Evolutionary conservation across 208 protist genomes (phyloP), one percentile per base, ranked within the genome.

Genomic region (Trypanosoma boissoni): DNA sequence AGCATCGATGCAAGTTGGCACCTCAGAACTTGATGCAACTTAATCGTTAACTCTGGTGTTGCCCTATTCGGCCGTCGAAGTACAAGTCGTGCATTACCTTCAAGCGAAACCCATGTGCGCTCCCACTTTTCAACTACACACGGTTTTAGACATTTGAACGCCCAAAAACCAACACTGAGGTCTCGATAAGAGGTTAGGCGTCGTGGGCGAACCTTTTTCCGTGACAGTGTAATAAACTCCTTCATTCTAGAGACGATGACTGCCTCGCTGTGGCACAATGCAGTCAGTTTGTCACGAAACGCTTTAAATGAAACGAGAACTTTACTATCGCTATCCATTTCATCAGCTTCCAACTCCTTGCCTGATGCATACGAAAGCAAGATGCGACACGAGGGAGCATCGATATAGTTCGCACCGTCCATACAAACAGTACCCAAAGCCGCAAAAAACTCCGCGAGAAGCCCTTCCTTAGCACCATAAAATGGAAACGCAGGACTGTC

Each of bases 91-190:
- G 39, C 29, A 48, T 64, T 18, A 4, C 26, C 41, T 20, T 61
- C 41, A 8, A 80, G 55, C 32, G 48, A 51, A 16, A 75, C 68
- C 84, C 84, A 91, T 48, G 63, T 66, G 10, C 78, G 84, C 31
- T 67, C 56, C 84, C 84, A 91, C 12, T 41, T 63, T 27, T 50
- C 61, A 5, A 68, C 34, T 16, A 83, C 73, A 18, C 69, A 57
- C 0, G 84, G 84, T 9, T 65, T 63, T 10, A 88, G 28, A 43
- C 72, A 80, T 10, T 71, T 66, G 58, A 84, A 62, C 9, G 68
- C 71, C 77, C 80, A 86, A 42, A 91, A 91, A 37, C 84, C 76
- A n/a, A 57, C 36, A 24, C 64, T 29, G 23, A 81, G 36, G 56
- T 54, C 49, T 68, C 52, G 31, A 18, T 18, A 5, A 3, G 28